Percentiles rank a stretch among this genome's conserved stretches.
Conservation (phyloP, 1,284 basidiomycete genomes). For the Puccinia sorghi region DNA sequence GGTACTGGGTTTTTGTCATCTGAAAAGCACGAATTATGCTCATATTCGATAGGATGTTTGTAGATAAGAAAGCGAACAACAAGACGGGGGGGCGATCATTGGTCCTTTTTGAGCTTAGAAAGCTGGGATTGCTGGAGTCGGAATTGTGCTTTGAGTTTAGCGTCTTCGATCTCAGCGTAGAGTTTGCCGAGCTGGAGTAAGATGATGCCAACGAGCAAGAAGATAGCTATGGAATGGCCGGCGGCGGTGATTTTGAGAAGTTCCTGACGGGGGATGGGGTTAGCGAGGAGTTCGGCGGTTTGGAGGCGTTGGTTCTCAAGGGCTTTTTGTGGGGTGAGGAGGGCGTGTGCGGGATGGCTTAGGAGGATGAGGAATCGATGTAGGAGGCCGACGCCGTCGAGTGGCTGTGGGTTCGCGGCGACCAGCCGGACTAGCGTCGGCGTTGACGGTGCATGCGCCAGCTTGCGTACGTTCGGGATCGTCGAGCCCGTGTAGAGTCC, state of each 20-base stretch:
- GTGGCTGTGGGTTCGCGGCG: too few relatives aligned
- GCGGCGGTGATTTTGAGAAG: constrained; percentile 37
- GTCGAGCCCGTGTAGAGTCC: constrained; percentile 47
- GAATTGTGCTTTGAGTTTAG: constrained; percentile 24
- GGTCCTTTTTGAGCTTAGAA: background rate
- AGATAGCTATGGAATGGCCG: constrained; percentile 47
- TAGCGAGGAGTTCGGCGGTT: background rate
- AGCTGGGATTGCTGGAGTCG: background rate
- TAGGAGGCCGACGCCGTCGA: too few relatives aligned
- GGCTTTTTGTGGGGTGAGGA: background rate
- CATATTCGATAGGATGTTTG: too few relatives aligned
- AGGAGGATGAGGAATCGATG: constrained; percentile 35
- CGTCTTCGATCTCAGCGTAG: constrained; percentile 43
- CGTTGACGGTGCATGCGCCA: constrained; percentile 32
- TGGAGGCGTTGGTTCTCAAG: constrained; percentile 1
- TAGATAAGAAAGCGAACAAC: background rate
- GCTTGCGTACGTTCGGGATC: constrained; percentile 33
- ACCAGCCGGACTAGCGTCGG: background rate
- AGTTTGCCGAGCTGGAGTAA: constrained; percentile 39
- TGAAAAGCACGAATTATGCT: too few relatives aligned
- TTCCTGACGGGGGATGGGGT: constrained; percentile 28
- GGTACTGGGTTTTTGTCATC: too few relatives aligned
- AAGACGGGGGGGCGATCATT: background rate
- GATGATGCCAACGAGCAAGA: constrained; percentile 35
- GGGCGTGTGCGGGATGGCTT: constrained; percentile 19